These are phyloP conservation scores for Solanum neorickii DNA, from an alignment of 257 asterid genomes.

Conservation along the genomic window DNA sequence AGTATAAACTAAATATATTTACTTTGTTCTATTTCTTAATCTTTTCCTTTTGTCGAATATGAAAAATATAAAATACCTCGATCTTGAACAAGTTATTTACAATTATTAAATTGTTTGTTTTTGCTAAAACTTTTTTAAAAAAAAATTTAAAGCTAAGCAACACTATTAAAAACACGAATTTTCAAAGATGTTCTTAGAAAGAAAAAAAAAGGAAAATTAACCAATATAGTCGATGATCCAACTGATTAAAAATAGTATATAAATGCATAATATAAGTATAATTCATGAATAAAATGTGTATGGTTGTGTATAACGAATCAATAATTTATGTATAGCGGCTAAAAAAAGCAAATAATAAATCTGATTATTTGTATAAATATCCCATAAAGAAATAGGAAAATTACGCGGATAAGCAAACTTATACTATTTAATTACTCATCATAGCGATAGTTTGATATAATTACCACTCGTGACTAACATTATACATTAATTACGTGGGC, in stretches of 20 bases:
- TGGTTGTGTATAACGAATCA: neutral
- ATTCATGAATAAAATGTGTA: neutral
- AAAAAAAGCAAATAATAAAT: too few species aligned
- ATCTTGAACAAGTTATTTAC: neutral
- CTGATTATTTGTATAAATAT: too few species aligned
- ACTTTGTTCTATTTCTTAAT: neutral
- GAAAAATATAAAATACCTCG: neutral
- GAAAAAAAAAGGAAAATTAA: too few species aligned
- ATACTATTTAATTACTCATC: too few species aligned
- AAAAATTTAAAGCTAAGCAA: neutral
- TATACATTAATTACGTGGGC: too few species aligned
- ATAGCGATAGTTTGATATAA: too few species aligned
- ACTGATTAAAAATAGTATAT: neutral
- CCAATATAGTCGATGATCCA: neutral
- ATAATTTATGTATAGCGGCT: too few species aligned
- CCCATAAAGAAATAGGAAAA: rapidly evolving
- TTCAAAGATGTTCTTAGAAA: neutral
- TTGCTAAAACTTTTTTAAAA: neutral
- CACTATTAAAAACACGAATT: neutral
- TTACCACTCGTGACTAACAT: too few species aligned
- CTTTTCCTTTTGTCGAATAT: neutral
- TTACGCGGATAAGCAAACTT: too few species aligned
- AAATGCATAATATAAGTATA: too few species aligned
- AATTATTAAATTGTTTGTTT: too few species aligned
- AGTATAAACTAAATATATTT: neutral